Conservation (phyloP, 768 basidiomycete genomes). For the Panaeolus papilionaceus region DNA sequence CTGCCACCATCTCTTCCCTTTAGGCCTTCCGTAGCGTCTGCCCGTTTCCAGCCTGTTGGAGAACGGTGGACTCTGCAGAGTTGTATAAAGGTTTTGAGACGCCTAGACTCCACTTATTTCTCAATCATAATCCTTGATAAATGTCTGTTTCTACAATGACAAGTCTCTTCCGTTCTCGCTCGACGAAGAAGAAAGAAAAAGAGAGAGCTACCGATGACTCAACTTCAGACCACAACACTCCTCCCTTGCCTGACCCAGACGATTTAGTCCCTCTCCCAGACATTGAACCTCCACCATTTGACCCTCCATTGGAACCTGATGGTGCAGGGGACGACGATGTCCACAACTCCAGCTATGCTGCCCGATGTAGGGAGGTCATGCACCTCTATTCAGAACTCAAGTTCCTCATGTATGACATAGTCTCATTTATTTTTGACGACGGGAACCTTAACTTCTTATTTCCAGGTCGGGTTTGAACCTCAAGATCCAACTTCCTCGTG, state of each 20-base stretch:
- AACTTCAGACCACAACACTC: background rate
- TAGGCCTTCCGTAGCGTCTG: background rate
- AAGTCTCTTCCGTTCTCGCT: background rate
- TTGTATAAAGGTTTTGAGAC: background rate
- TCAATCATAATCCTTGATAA: background rate
- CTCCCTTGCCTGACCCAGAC: background rate
- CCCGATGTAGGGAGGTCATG: conserved; percentile 21
- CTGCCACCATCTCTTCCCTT: background rate
- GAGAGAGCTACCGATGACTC: background rate
- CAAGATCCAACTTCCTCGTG: conserved; percentile 50
- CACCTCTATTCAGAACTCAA: conserved; percentile 19
- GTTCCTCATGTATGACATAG: conserved; percentile 6
- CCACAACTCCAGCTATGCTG: conserved; percentile 17
- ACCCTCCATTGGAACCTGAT: background rate
- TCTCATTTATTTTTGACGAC: background rate
- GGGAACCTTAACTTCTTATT: background rate
- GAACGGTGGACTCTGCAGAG: background rate
- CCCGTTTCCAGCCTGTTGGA: background rate
- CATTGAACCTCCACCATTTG: background rate
- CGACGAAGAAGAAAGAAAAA: background rate
- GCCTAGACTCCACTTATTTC: background rate
- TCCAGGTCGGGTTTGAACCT: conserved; percentile 13
- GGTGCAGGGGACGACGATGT: conserved; percentile 6
- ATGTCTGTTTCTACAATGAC: background rate
- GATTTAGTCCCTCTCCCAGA: background rate